Evolutionary conservation across 257 asterid species (phyloP).

Genomic region (Striga asiatica): DNA sequence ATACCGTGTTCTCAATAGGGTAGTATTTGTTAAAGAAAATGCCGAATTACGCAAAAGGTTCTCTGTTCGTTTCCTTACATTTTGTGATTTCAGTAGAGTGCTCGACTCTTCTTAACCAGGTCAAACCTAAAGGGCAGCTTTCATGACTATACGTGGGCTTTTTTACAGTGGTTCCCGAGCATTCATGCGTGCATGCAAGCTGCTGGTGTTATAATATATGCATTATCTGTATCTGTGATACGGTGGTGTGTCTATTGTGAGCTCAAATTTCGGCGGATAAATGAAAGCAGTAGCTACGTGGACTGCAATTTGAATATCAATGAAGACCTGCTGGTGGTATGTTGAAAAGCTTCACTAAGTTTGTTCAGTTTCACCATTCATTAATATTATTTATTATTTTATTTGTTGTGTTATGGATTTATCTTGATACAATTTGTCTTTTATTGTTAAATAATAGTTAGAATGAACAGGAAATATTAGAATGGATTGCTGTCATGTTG

Average conservation of each 20-base stretch:
- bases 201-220: not conserved
- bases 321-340: constrained; percentile 17
- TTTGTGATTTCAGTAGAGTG: too few relatives aligned
- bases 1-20: too few relatives aligned
- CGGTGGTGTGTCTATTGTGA: constrained; percentile 2
- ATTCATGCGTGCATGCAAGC: not conserved
- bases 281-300: constrained; percentile 7
- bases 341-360: not conserved
- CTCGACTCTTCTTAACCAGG: not conserved
- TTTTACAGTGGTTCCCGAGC: not conserved
- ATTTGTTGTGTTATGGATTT: not conserved
- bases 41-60: too few relatives aligned
- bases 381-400: too few relatives aligned
- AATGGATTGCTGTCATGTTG: constrained; percentile 1
- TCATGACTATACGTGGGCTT: not conserved
- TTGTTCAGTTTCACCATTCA: not conserved
- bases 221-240: not conserved
- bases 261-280: constrained; percentile 13
- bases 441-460: not conserved
- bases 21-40: too few relatives aligned
- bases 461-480: not conserved
- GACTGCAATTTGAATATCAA: not conserved
- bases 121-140: not conserved
- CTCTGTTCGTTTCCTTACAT: too few relatives aligned
- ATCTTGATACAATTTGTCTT: not conserved